A percentile compares a stretch with the other conserved stretches of the same genome.
phyloP scores from a whole-genome alignment of 495 filamentous ascomycete species.

The Penicillium cosmopolitanum region DNA sequence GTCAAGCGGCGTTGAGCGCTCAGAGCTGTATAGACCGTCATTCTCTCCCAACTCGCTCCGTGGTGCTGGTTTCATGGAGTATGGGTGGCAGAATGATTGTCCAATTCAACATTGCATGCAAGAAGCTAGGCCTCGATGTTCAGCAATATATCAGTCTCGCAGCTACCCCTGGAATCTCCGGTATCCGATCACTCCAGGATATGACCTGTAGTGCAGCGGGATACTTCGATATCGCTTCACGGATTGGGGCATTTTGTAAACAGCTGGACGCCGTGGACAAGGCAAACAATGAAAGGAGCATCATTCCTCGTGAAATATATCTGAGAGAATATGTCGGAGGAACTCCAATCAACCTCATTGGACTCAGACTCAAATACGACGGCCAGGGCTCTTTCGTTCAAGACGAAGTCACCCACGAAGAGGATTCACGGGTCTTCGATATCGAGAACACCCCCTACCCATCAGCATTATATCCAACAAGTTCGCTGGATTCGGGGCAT shows the following conservation, averaged over 20 bases:
- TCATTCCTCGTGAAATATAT: slow-evolving; percentile 23
- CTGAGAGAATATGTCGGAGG: slow-evolving; percentile 28
- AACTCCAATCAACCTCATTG: slow-evolving; percentile 25
- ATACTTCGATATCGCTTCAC: slow-evolving; percentile 12
- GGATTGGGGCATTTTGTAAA: slow-evolving; percentile 16
- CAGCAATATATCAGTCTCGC: slow-evolving; percentile 25
- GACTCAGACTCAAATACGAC: slow-evolving; percentile 22
- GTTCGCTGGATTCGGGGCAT: slow-evolving; percentile 19
- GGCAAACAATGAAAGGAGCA: slow-evolving; percentile 9
- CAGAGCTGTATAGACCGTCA: slow-evolving; percentile 16
- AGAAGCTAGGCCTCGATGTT: slow-evolving; percentile 21
- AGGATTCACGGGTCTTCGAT: slow-evolving; percentile 27
- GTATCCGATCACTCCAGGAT: slow-evolving; percentile 8
- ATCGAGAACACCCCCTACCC: slow-evolving; percentile 22
- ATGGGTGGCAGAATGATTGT: slow-evolving; percentile 31
- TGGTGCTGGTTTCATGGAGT: slow-evolving; percentile 28
- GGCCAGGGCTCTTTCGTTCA: slow-evolving; percentile 9
- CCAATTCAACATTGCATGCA: slow-evolving; percentile 22
- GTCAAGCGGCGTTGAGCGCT: slow-evolving; percentile 22
- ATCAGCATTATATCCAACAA: slow-evolving; percentile 19
- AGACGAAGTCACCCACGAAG: slow-evolving; percentile 20
- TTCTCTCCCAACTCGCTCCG: slow-evolving; percentile 4
- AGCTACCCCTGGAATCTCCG: slow-evolving; percentile 27
- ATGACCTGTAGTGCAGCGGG: slow-evolving; percentile 13
- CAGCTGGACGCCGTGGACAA: slow-evolving; percentile 15